Conservation (phyloP, 2,329 filamentous ascomycete genomes). For the Ophiocordyceps polyrhachis-furcata region DNA sequence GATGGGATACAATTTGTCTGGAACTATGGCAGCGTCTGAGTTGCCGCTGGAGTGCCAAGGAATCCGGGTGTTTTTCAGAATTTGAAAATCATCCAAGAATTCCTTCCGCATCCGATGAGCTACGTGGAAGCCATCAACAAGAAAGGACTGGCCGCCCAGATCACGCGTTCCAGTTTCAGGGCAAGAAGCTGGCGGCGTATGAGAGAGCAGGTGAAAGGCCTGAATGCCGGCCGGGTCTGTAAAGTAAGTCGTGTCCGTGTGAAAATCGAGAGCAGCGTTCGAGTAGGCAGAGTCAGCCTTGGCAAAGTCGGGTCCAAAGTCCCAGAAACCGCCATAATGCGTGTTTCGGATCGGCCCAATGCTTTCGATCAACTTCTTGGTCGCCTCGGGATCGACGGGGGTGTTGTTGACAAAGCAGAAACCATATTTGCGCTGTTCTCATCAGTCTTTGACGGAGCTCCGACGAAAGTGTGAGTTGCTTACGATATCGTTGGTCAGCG, state of each 20-base stretch:
- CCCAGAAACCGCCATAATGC: slow-evolving; percentile 66
- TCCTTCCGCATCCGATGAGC: slow-evolving; percentile 39
- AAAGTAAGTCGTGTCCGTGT: slow-evolving; percentile 95
- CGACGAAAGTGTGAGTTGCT: slow-evolving; percentile 5
- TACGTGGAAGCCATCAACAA: slow-evolving; percentile 73
- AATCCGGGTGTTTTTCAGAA: slow-evolving; percentile 38
- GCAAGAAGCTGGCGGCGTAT: slow-evolving; percentile 22
- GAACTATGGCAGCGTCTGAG: slow-evolving; percentile 60
- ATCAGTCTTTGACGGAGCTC: slow-evolving; percentile 4
- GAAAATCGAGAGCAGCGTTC: slow-evolving; percentile 59
- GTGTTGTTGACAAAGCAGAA: slow-evolving; percentile 61
- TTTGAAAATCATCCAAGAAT: slow-evolving; percentile 32
- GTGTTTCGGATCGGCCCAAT: slow-evolving; percentile 80
- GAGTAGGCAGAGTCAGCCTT: slow-evolving; percentile 88
- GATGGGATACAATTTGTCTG: slow-evolving; percentile 52
- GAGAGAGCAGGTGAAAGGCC: slow-evolving; percentile 77
- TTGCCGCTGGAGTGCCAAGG: slow-evolving; percentile 84
- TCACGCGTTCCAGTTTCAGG: slow-evolving; percentile 1
- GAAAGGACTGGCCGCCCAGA: slow-evolving; percentile 55
- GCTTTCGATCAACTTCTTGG: slow-evolving; percentile 53
- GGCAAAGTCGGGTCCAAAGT: slow-evolving; percentile 77
- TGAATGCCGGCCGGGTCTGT: slow-evolving; percentile 81
- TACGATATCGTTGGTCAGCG: slow-evolving; percentile 48
- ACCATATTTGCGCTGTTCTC: slow-evolving; percentile 41
- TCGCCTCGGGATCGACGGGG: slow-evolving; percentile 48